Conservation (phyloP, 345 rosid genomes). For the Psidium guajava region DNA sequence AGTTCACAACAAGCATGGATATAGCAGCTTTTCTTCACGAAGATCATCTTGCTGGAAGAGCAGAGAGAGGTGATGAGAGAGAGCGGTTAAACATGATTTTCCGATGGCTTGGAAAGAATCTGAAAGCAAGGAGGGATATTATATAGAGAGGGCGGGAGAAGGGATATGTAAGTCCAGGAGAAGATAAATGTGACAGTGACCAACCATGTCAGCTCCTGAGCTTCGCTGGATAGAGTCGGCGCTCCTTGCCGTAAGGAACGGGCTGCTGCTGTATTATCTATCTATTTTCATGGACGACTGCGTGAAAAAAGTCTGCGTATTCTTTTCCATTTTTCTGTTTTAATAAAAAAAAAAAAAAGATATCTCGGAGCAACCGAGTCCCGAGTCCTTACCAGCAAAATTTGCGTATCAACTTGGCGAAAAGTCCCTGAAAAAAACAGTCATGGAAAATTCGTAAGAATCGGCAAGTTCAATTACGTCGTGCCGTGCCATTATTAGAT, state of each 20-base stretch:
- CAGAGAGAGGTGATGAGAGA: background rate
- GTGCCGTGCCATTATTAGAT: background rate
- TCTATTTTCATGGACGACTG: background rate
- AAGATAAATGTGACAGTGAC: background rate
- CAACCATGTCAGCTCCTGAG: background rate
- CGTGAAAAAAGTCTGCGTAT: background rate
- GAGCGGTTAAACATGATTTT: background rate
- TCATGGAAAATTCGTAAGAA: too few species aligned
- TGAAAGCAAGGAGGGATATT: background rate
- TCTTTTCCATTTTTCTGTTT: background rate
- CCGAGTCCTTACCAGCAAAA: background rate
- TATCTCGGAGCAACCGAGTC: background rate
- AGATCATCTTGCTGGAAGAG: background rate
- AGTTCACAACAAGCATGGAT: background rate
- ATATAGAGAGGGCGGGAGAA: background rate
- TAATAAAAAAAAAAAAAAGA: background rate
- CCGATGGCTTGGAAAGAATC: background rate
- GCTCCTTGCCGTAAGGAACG: background rate
- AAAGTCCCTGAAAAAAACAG: too few species aligned
- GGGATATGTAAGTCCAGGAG: background rate
- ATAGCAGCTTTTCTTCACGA: background rate
- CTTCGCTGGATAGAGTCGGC: background rate
- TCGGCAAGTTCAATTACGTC: background rate
- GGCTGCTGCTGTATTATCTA: background rate
- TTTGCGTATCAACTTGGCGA: background rate